Percentiles rank a stretch among this genome's conserved stretches.
These are phyloP conservation scores for Boletus semigastroideus DNA, from an alignment of 1,284 basidiomycete genomes.

Conservation along the genomic window DNA sequence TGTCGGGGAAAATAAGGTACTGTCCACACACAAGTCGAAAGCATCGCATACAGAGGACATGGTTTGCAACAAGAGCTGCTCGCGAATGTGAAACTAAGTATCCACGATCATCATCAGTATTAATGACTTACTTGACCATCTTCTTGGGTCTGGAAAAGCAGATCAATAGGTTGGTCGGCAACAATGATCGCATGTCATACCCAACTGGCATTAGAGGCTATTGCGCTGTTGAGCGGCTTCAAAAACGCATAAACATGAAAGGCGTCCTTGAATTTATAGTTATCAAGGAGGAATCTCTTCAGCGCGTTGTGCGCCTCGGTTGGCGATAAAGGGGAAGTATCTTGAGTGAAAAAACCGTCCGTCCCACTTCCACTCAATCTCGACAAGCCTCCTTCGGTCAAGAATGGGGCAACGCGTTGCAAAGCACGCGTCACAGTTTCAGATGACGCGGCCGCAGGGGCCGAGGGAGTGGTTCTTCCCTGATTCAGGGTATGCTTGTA, in stretches of 20 bases:
- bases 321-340: conserved; percentile 38
- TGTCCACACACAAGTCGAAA: no score
- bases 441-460: conserved; percentile 6
- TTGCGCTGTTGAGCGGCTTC: conserved; percentile 47
- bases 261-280: conserved; percentile 43
- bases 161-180: not conserved
- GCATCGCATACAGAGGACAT: conserved; percentile 40
- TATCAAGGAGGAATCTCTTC: conserved; percentile 44
- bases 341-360: conserved; percentile 38
- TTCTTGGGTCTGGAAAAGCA: conserved; percentile 42
- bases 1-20: conserved; percentile 20
- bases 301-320: conserved; percentile 51
- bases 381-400: conserved; percentile 48
- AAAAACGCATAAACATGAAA: conserved; percentile 51
- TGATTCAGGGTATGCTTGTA: conserved; percentile 41
- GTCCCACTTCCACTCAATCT: conserved; percentile 38
- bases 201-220: conserved; percentile 49
- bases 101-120: not conserved
- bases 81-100: conserved; percentile 1
- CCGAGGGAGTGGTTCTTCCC: not conserved
- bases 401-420: conserved; percentile 42
- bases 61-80: conserved; percentile 43
- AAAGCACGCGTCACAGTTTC: conserved; percentile 11
- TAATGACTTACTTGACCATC: conserved; percentile 48
- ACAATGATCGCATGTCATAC: conserved; percentile 34